Evolutionary conservation across 768 basidiomycete genomes (phyloP).

Genomic region (Boletus speciosus): DNA sequence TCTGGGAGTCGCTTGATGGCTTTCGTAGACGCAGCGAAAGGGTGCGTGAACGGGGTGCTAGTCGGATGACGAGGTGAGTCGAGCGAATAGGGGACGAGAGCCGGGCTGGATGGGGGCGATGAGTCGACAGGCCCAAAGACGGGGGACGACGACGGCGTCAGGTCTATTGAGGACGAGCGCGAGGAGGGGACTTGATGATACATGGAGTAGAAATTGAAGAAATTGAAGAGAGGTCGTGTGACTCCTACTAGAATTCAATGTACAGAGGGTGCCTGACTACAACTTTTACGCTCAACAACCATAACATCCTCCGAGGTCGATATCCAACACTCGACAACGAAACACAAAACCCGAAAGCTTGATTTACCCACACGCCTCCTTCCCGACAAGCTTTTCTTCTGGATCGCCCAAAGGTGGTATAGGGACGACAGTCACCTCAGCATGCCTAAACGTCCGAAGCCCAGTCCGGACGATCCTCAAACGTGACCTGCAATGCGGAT

Average conservation of each 20-base stretch:
- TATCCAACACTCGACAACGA: not conserved
- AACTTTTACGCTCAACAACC: too few species aligned
- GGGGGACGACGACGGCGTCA: conserved; percentile 54
- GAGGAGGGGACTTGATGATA: conserved; percentile 6
- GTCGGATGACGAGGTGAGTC: conserved; percentile 28
- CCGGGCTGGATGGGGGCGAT: conserved; percentile 35
- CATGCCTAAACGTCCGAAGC: conserved; percentile 50
- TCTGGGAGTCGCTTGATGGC: conserved; percentile 40
- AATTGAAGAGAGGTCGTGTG: conserved; percentile 5
- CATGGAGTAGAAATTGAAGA: conserved; percentile 5
- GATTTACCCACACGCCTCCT: not conserved
- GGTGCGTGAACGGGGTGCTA: conserved; percentile 34
- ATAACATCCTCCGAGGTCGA: not conserved
- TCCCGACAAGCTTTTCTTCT: not conserved
- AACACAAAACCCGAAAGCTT: not conserved
- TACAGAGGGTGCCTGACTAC: not conserved
- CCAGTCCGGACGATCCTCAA: conserved; percentile 51
- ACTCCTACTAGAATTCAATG: not conserved
- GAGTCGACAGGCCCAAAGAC: conserved; percentile 35
- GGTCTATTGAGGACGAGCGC: conserved; percentile 17
- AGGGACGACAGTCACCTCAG: conserved; percentile 52
- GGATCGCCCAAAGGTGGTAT: not conserved
- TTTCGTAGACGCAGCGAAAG: conserved; percentile 59
- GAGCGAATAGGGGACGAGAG: conserved; percentile 26
- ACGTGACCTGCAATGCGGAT: conserved; percentile 59